Percentiles rank a stretch among this genome's conserved stretches.
Conservation (phyloP, 768 basidiomycete genomes). For the Lentinula detonsa region DNA sequence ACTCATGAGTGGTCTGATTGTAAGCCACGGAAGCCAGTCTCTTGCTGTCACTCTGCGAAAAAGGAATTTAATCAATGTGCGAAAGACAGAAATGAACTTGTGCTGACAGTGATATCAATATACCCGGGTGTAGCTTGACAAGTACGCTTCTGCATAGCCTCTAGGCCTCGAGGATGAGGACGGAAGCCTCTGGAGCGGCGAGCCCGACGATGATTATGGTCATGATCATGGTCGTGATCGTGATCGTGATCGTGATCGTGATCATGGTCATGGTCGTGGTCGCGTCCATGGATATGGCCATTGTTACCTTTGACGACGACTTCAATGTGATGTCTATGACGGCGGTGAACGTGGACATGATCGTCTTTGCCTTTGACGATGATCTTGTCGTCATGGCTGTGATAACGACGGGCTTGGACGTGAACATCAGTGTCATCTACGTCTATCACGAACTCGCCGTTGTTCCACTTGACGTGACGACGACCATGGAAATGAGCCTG, state of each 20-base stretch:
- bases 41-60: background rate
- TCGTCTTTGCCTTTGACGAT: background rate
- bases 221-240: background rate
- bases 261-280: slow-evolving; percentile 1
- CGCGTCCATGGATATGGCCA: background rate
- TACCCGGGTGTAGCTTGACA: background rate
- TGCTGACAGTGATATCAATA: slow-evolving; percentile 1
- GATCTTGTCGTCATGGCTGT: background rate
- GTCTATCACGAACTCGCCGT: background rate
- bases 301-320: background rate
- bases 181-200: background rate
- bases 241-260: background rate
- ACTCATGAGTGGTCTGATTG: background rate
- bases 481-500: slow-evolving; percentile 5
- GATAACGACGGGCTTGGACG: background rate
- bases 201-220: background rate
- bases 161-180: background rate
- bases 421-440: background rate
- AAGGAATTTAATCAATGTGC: background rate
- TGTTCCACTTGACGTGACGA: background rate
- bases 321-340: background rate
- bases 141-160: background rate
- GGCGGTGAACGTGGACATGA: background rate
- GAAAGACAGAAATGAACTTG: background rate
- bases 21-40: background rate